Base-by-base conservation (phyloP, 2,329 filamentous ascomycete species). In the Blumeria graminis region DNA sequence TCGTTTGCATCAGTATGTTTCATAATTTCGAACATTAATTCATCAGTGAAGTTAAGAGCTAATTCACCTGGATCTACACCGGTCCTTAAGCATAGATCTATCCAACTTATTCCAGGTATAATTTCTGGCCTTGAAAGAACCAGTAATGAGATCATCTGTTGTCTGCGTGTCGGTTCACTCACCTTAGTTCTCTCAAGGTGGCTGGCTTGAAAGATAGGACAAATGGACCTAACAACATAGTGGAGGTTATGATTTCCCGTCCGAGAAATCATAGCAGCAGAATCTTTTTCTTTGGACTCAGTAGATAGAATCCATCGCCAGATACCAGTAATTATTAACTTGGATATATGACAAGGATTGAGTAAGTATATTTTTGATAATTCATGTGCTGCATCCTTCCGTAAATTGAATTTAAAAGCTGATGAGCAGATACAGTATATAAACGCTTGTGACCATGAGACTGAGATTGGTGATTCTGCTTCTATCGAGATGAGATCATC, bases 1-100 rank as follows among this genome's bases (percentile, higher is more conserved):
- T 76, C 71, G 22, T 71, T 65, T 50, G 71, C 67, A 7, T 68
- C 70, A 9, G 75, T 76, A 48, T 71, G 70, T 18, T 68, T 65
- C 38, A 73, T 68, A 53, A 95, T 79, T 64, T 89, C 78, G 35
- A 76, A 69, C 53, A 96, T 72, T 59, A 92, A 77, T 9, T 74
- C 69, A 48, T 79, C 72, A 33, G 82, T 71, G 56, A 81, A 73
- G 56, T 79, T 76, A 57, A 74, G 73, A 1, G 83, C 86, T 57
- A 98, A 74, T 22, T 77, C 72, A 16, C 89, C 90, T 5, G 92
- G 92, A 67, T 98, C 92, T 11, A 87, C 72, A 11, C 82, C 82
- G 61, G 84, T 82, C 58, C 80, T 80, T 56, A 96, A 74, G 64
- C 86, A 94, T 3, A 88, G 71, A 45, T 92, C 82, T 64, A 98